phyloP scores from a whole-genome alignment of 768 basidiomycete species.

The Kwoniella pini region DNA sequence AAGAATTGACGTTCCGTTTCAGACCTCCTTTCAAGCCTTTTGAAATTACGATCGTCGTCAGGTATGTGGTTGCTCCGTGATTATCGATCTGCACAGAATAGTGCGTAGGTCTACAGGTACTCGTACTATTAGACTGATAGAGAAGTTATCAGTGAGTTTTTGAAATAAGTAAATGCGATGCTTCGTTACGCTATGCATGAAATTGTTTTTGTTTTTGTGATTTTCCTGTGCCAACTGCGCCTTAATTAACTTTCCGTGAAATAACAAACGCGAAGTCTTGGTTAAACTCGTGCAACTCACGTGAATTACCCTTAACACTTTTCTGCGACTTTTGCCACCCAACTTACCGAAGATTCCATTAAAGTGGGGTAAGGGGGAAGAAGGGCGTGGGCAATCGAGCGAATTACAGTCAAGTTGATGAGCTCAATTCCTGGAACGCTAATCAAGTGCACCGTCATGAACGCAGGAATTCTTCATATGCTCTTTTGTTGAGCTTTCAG shows the following conservation, averaged over 20 bases:
- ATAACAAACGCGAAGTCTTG: conserved; percentile 6
- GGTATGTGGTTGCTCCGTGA: not conserved
- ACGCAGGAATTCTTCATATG: too few species aligned
- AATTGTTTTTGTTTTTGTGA: not conserved
- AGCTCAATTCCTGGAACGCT: too few species aligned
- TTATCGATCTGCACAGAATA: too few species aligned
- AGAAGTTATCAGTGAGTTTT: too few species aligned
- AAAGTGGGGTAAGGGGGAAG: not conserved
- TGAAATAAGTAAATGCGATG: not conserved
- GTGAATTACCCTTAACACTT: not conserved
- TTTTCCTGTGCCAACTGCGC: not conserved
- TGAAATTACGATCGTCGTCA: not conserved
- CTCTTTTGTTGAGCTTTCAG: too few species aligned
- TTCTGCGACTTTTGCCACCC: not conserved
- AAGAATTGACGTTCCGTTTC: conserved; percentile 1
- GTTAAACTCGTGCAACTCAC: not conserved
- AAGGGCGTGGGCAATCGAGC: too few species aligned
- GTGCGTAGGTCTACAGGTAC: too few species aligned
- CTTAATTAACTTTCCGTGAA: not conserved
- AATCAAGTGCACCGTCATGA: too few species aligned
- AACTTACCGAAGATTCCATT: not conserved
- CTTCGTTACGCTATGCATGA: too few species aligned
- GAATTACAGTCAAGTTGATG: too few species aligned
- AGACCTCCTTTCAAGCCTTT: conserved; percentile 9
- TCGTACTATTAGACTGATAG: too few species aligned